phyloP scores from a whole-genome alignment of 164 flowering plant species.

The Stephania japonica region DNA sequence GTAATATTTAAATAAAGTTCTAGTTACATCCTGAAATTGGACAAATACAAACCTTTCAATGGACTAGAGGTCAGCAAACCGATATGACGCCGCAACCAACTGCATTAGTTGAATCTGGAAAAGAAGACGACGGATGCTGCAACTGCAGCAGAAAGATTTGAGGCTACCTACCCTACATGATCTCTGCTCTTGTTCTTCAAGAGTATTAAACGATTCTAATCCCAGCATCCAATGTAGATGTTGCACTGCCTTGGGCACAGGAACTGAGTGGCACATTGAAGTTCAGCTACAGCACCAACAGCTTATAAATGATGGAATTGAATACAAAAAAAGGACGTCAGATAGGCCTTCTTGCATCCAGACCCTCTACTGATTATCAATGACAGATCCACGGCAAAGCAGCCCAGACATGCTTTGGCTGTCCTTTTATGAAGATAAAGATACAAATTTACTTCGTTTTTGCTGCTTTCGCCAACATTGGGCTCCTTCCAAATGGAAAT shows the following conservation, averaged over 20 bases:
- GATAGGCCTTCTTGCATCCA: neutral
- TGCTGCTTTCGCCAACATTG: neutral
- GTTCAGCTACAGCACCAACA: neutral
- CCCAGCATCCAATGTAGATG: neutral
- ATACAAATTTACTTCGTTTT: neutral
- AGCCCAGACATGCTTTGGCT: neutral
- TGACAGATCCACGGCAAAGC: neutral
- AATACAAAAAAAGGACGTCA: too few species aligned
- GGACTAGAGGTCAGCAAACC: neutral
- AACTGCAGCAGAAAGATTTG: neutral
- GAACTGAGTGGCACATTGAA: neutral
- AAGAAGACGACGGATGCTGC: neutral
- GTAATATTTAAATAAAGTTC: too few species aligned
- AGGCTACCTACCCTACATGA: neutral
- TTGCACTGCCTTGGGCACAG: neutral
- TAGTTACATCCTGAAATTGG: neutral
- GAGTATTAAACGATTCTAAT: neutral
- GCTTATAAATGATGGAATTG: neutral
- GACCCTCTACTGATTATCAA: neutral
- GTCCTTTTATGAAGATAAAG: neutral
- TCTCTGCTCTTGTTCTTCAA: too few species aligned
- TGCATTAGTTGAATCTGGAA: neutral
- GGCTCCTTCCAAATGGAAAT: neutral
- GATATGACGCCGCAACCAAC: neutral
- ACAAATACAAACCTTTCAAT: neutral